Evolutionary conservation across 768 basidiomycete species (phyloP).

Genomic region (Lactarius deliciosus): DNA sequence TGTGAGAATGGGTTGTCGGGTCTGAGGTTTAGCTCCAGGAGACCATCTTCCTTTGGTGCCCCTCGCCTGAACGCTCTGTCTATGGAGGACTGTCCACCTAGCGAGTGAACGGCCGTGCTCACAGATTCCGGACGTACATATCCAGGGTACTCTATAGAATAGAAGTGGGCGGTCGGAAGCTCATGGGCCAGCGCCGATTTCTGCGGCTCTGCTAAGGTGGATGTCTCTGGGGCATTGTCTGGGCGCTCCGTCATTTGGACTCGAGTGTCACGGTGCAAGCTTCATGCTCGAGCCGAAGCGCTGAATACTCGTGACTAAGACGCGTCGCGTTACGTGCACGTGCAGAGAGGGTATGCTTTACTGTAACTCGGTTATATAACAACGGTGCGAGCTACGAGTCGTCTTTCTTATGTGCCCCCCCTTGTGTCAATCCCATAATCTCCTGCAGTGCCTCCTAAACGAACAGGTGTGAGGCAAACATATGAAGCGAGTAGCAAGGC

Average conservation of each 20-base stretch:
- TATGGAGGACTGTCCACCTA: conserved; percentile 69
- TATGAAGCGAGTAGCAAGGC: conserved; percentile 4
- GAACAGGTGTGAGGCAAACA: neutral
- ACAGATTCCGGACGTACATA: conserved; percentile 67
- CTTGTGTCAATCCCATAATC: conserved; percentile 38
- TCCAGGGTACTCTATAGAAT: conserved; percentile 89
- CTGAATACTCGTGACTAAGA: neutral
- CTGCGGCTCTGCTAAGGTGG: conserved; percentile 1
- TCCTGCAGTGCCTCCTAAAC: conserved; percentile 50
- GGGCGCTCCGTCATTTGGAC: conserved; percentile 6
- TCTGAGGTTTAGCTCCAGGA: conserved; percentile 75
- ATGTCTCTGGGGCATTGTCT: neutral
- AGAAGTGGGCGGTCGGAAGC: conserved; percentile 61
- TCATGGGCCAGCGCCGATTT: conserved; percentile 40
- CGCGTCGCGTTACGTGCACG: neutral
- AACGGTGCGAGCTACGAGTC: conserved; percentile 15
- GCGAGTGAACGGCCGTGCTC: conserved; percentile 56
- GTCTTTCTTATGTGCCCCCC: conserved; percentile 18
- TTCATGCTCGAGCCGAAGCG: neutral
- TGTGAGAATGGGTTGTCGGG: conserved; percentile 78
- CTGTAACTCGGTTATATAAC: neutral
- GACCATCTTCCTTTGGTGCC: conserved; percentile 56
- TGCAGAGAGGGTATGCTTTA: neutral
- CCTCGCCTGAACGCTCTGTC: conserved; percentile 76
- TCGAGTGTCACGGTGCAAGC: neutral